phyloP scores from a whole-genome alignment of 2,329 filamentous ascomycete species.

The Colletotrichum graminicola region DNA sequence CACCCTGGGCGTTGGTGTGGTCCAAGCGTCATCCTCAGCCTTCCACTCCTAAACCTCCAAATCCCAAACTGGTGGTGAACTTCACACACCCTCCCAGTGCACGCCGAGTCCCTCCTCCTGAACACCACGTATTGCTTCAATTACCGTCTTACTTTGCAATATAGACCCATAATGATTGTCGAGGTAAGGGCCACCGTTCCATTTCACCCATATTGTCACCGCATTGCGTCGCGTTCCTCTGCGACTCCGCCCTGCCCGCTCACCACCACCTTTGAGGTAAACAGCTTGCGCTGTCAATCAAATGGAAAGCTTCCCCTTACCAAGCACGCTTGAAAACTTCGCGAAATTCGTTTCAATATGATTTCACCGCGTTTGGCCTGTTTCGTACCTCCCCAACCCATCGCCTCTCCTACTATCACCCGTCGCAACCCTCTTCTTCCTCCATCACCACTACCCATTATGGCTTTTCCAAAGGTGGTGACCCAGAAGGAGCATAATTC shows the following conservation, averaged over 20 bases:
- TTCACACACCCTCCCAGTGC: conserved; percentile 23
- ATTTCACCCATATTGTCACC: neutral
- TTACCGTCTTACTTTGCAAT: neutral
- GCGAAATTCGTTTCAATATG: neutral
- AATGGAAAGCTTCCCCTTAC: neutral
- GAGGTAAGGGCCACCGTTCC: conserved; percentile 45
- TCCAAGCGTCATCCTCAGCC: conserved; percentile 40
- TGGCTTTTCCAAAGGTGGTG: neutral
- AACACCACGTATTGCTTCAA: conserved; percentile 27
- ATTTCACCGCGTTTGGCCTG: neutral
- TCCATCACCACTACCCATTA: neutral
- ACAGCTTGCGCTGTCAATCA: conserved; percentile 25
- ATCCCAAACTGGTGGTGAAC: conserved; percentile 38
- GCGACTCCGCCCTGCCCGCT: conserved; percentile 5
- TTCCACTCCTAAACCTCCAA: conserved; percentile 42
- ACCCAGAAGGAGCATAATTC: neutral
- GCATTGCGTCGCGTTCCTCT: conserved; percentile 6
- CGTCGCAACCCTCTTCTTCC: neutral
- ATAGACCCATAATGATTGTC: conserved; percentile 49
- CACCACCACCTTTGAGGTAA: conserved; percentile 11
- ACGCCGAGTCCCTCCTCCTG: conserved; percentile 7
- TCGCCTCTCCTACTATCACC: neutral
- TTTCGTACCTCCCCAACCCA: neutral
- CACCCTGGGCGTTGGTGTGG: conserved; percentile 33
- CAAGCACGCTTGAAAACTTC: neutral